Conservation (phyloP, 2,329 filamentous ascomycete genomes). For the Xylariaceae sp. region DNA sequence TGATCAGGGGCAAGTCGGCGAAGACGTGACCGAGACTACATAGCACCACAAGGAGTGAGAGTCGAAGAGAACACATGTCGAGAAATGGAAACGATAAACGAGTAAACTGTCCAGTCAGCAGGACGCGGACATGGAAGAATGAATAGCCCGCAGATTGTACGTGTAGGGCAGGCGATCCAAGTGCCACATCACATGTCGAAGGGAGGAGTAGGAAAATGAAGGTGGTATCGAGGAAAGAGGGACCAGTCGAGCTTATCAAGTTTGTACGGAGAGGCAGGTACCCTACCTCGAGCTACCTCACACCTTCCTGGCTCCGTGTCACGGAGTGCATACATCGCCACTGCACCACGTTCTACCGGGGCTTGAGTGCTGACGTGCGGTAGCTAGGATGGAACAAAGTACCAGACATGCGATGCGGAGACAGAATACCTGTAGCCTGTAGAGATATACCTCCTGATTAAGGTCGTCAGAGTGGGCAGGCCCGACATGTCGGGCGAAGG, state of each 20-base stretch:
- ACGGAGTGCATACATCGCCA: neutral
- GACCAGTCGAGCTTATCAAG: neutral
- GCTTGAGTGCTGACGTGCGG: neutral
- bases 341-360: neutral
- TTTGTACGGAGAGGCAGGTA: too few relatives aligned
- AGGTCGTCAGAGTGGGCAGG: too few relatives aligned
- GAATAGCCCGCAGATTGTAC: neutral
- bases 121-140: constrained; percentile 1
- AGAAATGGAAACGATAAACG: constrained; percentile 1
- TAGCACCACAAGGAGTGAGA: constrained; percentile 6
- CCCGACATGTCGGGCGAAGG: too few relatives aligned
- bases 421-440: too few relatives aligned
- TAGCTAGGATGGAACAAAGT: too few relatives aligned
- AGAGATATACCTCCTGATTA: too few relatives aligned
- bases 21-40: constrained; percentile 7
- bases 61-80: constrained; percentile 10
- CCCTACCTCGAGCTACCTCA: too few relatives aligned
- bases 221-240: neutral
- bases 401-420: too few relatives aligned
- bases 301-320: too few relatives aligned
- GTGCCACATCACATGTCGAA: too few relatives aligned
- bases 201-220: too few relatives aligned
- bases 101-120: constrained; percentile 5
- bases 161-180: too few relatives aligned
- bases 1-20: constrained; percentile 16